phyloP scores from a whole-genome alignment of 1,284 basidiomycete genomes.

The Neotropicomus parvogracilis region DNA sequence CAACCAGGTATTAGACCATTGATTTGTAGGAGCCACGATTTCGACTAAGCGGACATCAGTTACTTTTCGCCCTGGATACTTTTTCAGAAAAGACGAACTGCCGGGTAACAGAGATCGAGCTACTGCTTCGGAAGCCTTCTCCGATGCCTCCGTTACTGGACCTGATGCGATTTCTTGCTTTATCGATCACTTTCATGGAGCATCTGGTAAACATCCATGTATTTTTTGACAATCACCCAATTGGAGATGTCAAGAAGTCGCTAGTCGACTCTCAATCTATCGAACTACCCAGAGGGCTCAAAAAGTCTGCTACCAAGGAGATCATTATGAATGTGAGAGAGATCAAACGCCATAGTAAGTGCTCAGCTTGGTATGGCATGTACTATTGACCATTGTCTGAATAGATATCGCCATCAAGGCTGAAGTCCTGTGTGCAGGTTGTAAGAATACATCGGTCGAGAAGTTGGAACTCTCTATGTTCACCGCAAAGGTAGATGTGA shows the following conservation, averaged over 20 bases:
- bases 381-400: neutral
- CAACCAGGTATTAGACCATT: constrained; percentile 52
- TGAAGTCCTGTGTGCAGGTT: constrained; percentile 76
- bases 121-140: constrained; percentile 81
- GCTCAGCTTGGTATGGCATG: neutral
- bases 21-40: neutral
- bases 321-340: constrained; percentile 19
- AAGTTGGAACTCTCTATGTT: constrained; percentile 62
- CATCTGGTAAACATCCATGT: constrained; percentile 75
- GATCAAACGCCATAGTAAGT: constrained; percentile 19
- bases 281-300: constrained; percentile 40
- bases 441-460: too few species aligned
- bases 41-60: neutral
- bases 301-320: constrained; percentile 5
- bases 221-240: constrained; percentile 74
- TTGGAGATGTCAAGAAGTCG: constrained; percentile 74
- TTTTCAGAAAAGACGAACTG: constrained; percentile 30
- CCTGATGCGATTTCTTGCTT: constrained; percentile 86
- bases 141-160: constrained; percentile 85
- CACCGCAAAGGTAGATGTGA: constrained; percentile 72
- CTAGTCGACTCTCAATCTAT: constrained; percentile 57
- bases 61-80: neutral
- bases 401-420: constrained; percentile 77
- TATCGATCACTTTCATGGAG: constrained; percentile 93
- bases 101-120: constrained; percentile 87